phyloP scores from a whole-genome alignment of 2,329 filamentous ascomycete species.

The Metarhizium brunneum region DNA sequence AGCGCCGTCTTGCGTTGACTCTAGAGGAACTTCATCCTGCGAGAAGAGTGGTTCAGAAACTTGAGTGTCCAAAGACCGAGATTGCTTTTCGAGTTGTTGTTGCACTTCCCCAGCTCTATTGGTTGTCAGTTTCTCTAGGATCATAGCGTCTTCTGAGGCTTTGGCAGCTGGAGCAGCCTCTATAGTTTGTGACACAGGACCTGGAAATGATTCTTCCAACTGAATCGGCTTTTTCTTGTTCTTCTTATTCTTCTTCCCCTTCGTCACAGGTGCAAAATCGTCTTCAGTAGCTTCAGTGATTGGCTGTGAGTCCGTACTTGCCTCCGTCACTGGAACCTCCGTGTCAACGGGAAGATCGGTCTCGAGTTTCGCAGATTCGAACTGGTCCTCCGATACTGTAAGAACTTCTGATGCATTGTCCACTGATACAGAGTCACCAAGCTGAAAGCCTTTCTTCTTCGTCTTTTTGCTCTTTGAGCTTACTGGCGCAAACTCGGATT shows the following conservation, averaged over 20 bases:
- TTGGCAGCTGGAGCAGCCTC: background rate
- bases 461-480: constrained; percentile 7
- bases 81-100: background rate
- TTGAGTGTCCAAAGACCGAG: constrained; percentile 7
- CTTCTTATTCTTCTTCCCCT: constrained; percentile 7
- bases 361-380: background rate
- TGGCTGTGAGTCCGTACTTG: background rate
- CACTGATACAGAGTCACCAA: background rate
- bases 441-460: constrained; percentile 5
- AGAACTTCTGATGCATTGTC: background rate
- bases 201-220: constrained; percentile 9
- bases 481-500: background rate
- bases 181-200: background rate
- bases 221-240: constrained; percentile 10
- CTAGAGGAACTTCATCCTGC: constrained; percentile 15
- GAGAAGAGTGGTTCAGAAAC: constrained; percentile 21
- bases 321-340: background rate
- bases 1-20: constrained; percentile 15
- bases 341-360: background rate
- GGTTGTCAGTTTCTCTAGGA: background rate
- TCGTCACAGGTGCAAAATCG: background rate
- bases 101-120: background rate
- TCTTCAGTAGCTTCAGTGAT: background rate
- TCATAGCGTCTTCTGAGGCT: background rate
- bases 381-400: background rate